Evolutionary conservation across 352 stramenopile species (phyloP).

Genomic region (Pythium rhizo-oryzae): DNA sequence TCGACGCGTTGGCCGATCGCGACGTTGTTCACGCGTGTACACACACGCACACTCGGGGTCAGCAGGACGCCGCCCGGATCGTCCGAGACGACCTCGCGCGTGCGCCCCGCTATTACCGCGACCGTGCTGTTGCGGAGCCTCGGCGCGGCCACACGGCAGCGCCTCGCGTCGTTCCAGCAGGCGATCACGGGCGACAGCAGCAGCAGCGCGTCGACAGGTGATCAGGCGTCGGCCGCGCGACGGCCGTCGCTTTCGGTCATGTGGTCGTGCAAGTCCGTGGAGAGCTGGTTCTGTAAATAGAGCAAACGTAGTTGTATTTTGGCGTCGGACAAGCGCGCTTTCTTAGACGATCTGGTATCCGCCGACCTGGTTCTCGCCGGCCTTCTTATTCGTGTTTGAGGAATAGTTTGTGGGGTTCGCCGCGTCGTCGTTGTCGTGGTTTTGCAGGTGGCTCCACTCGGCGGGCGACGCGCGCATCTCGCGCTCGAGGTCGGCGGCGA

Average conservation of each 20-base stretch:
- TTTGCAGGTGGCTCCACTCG: slow-evolving; percentile 1
- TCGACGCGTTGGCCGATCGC: too few species aligned
- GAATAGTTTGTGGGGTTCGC: background rate
- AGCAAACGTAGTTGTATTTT: background rate
- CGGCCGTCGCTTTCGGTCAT: slow-evolving; percentile 11
- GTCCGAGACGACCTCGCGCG: too few species aligned
- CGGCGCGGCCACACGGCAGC: background rate
- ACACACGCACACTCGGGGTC: too few species aligned
- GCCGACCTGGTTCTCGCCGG: slow-evolving; percentile 1
- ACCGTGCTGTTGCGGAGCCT: slow-evolving; percentile 4
- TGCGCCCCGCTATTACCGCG: too few species aligned
- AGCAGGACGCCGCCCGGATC: too few species aligned
- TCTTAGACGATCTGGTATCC: slow-evolving; percentile 10
- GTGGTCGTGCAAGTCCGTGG: background rate
- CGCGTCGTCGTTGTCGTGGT: background rate
- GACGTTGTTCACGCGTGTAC: too few species aligned
- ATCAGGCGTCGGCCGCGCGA: background rate
- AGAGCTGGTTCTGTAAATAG: too few species aligned
- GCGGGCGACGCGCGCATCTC: slow-evolving; percentile 26
- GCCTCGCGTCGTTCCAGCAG: slow-evolving; percentile 7
- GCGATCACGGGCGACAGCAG: background rate
- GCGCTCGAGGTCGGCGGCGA: slow-evolving; percentile 65
- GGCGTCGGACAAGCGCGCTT: background rate
- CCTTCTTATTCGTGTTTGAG: background rate
- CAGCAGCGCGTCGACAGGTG: background rate